Evolutionary conservation across 1,284 basidiomycete genomes (phyloP).

Genomic region (Apiotrichum gamsii): DNA sequence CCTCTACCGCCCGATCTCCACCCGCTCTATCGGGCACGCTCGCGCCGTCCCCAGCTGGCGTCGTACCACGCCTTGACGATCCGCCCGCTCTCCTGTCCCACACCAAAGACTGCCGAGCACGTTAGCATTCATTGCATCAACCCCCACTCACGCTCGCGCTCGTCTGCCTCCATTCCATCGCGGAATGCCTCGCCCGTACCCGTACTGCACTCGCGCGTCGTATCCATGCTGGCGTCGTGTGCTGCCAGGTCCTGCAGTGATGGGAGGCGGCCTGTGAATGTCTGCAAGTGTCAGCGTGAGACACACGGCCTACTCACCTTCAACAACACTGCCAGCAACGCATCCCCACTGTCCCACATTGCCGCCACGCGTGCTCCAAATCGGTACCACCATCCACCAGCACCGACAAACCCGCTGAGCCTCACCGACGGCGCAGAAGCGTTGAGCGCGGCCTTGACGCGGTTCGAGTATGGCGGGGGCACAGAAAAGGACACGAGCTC

Average conservation of each 20-base stretch:
- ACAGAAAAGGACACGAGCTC: slow-evolving; percentile 73
- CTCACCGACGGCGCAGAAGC: slow-evolving; percentile 75
- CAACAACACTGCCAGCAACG: slow-evolving; percentile 55
- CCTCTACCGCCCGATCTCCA: too few relatives aligned
- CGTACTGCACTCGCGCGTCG: slow-evolving; percentile 41
- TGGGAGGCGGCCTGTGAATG: slow-evolving; percentile 69
- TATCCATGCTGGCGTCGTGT: slow-evolving; percentile 66
- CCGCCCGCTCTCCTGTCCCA: slow-evolving; percentile 73
- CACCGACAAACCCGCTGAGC: slow-evolving; percentile 70
- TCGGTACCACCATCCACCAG: slow-evolving; percentile 81
- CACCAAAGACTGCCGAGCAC: slow-evolving; percentile 59
- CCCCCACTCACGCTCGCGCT: slow-evolving; percentile 68
- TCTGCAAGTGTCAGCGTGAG: slow-evolving; percentile 48
- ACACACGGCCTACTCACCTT: slow-evolving; percentile 51
- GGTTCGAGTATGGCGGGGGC: slow-evolving; percentile 69
- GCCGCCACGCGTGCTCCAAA: slow-evolving; percentile 73
- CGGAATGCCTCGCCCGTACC: slow-evolving; percentile 63
- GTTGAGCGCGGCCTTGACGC: slow-evolving; percentile 74
- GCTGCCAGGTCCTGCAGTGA: slow-evolving; percentile 84
- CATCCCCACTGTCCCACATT: slow-evolving; percentile 16
- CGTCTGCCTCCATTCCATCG: slow-evolving; percentile 79
- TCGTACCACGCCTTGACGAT: slow-evolving; percentile 78
- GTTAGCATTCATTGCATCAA: not conserved
- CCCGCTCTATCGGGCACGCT: not conserved
- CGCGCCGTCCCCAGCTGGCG: slow-evolving; percentile 19